Evolutionary conservation across 352 stramenopile genomes (phyloP).

Genomic region (Phytophthora pisi): DNA sequence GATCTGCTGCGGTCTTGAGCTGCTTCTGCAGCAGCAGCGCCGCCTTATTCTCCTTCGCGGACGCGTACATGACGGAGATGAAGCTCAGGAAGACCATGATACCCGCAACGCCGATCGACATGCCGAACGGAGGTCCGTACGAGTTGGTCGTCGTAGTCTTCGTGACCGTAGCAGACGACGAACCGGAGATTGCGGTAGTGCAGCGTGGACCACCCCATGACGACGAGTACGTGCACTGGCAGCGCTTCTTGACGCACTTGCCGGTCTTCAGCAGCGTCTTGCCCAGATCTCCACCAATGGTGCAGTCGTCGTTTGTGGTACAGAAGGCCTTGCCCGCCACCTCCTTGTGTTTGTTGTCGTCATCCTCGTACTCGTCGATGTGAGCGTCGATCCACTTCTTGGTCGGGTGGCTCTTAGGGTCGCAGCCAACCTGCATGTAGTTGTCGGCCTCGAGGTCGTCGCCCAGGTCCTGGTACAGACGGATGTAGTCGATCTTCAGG

Average conservation of each 20-base stretch:
- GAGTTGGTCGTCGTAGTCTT: conserved; percentile 26
- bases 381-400: conserved; percentile 54
- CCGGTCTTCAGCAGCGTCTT: conserved; percentile 36
- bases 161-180: conserved; percentile 4
- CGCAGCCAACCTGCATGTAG: conserved; percentile 48
- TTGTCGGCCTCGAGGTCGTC: conserved; percentile 35
- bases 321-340: conserved; percentile 66
- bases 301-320: conserved; percentile 57
- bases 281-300: conserved; percentile 29
- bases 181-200: conserved; percentile 36
- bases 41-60: conserved; percentile 22
- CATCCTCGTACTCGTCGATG: conserved; percentile 48
- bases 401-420: conserved; percentile 51
- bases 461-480: conserved; percentile 82
- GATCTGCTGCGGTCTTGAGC: conserved; percentile 15
- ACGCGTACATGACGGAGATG: conserved; percentile 27
- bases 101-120: conserved; percentile 36
- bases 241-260: conserved; percentile 42
- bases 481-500: conserved; percentile 87
- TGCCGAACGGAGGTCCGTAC: conserved; percentile 44
- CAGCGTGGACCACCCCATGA: conserved; percentile 66
- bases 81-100: conserved; percentile 38
- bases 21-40: conserved; percentile 23
- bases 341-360: conserved; percentile 54
- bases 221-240: conserved; percentile 35